Conservation (phyloP, 345 rosid genomes). For the Rhizophora apiculata region DNA sequence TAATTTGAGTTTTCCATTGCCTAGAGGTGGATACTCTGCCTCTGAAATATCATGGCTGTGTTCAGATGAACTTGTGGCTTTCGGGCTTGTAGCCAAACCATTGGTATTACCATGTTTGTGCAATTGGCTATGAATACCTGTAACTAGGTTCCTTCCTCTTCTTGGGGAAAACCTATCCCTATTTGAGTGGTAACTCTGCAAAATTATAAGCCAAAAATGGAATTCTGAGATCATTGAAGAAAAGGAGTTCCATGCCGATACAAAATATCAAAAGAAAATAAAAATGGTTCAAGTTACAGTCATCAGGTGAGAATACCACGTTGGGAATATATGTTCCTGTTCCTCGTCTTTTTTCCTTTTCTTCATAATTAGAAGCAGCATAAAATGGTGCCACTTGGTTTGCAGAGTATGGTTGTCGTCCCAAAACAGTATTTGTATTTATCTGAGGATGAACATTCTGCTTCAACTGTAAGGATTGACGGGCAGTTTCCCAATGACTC, state of each 20-base stretch:
- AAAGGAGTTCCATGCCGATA: background rate
- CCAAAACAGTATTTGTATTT: slow-evolving; percentile 10
- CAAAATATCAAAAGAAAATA: background rate
- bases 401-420: background rate
- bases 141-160: slow-evolving; percentile 13
- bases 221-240: background rate
- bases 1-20: slow-evolving; percentile 16
- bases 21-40: slow-evolving; percentile 32
- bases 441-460: slow-evolving; percentile 11
- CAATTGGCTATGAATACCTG: slow-evolving; percentile 7
- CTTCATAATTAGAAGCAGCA: slow-evolving; percentile 9
- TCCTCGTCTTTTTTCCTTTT: slow-evolving; percentile 22
- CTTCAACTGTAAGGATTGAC: slow-evolving; percentile 14
- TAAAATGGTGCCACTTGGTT: slow-evolving; percentile 6
- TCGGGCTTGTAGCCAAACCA: slow-evolving; percentile 11
- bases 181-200: slow-evolving; percentile 20
- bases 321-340: slow-evolving; percentile 33
- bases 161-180: slow-evolving; percentile 8
- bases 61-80: slow-evolving; percentile 2
- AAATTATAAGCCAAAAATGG: background rate
- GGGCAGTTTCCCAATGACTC: slow-evolving; percentile 15
- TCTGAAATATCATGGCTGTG: slow-evolving; percentile 16
- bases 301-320: slow-evolving; percentile 18
- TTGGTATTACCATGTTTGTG: slow-evolving; percentile 5
- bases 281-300: background rate